These are phyloP conservation scores for Rhizopogon vesiculosus DNA, from an alignment of 768 basidiomycete genomes.

Conservation along the genomic window DNA sequence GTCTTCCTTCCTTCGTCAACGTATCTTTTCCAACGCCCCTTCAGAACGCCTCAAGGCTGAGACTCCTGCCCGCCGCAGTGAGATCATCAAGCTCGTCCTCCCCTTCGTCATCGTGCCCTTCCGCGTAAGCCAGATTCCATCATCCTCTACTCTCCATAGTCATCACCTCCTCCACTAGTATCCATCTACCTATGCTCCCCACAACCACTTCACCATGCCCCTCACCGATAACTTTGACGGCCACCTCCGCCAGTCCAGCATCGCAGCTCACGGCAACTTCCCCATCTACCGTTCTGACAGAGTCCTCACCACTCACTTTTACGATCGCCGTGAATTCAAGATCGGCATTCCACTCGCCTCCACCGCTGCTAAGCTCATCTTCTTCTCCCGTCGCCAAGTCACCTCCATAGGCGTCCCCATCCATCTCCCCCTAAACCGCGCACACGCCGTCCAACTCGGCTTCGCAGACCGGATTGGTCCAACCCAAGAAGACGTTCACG, in stretches of 20 bases:
- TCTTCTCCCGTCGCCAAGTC: slow-evolving; percentile 53
- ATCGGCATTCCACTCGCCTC: slow-evolving; percentile 41
- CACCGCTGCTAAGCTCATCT: slow-evolving; percentile 58
- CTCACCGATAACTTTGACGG: slow-evolving; percentile 22
- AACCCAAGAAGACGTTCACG: slow-evolving; percentile 56
- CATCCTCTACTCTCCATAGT: background rate
- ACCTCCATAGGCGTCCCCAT: slow-evolving; percentile 39
- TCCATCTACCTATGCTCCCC: slow-evolving; percentile 53
- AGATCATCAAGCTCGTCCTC: slow-evolving; percentile 30
- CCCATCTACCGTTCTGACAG: slow-evolving; percentile 38
- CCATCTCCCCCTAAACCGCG: slow-evolving; percentile 27
- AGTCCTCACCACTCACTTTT: slow-evolving; percentile 25
- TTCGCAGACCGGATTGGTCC: slow-evolving; percentile 28
- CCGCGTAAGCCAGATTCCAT: slow-evolving; percentile 29
- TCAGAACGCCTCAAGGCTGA: slow-evolving; percentile 26
- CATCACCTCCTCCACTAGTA: slow-evolving; percentile 34
- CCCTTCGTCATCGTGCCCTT: slow-evolving; percentile 47
- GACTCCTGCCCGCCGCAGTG: slow-evolving; percentile 20
- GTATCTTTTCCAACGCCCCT: slow-evolving; percentile 8
- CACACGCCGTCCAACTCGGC: slow-evolving; percentile 21
- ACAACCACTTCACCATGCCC: slow-evolving; percentile 56
- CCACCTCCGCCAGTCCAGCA: slow-evolving; percentile 17
- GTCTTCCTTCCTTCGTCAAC: slow-evolving; percentile 12
- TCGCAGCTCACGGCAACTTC: slow-evolving; percentile 40
- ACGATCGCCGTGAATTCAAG: slow-evolving; percentile 24